A percentile compares a stretch with the other conserved stretches of the same genome.
Evolutionary conservation across 2,329 filamentous ascomycete species (phyloP).

Genomic region (Aspergillus hiratsukae): DNA sequence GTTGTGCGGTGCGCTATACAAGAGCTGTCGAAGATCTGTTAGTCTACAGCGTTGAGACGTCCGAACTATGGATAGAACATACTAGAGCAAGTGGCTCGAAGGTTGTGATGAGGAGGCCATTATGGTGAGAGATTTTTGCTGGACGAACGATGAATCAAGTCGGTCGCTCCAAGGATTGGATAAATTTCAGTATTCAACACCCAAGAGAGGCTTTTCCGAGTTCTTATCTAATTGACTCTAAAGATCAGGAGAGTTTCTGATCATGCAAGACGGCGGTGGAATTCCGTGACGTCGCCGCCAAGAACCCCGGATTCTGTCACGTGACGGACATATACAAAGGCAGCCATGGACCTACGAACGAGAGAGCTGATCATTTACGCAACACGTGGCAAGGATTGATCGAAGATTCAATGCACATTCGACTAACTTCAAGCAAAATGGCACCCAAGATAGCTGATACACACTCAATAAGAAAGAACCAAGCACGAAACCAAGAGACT

Average conservation of each 20-base stretch:
- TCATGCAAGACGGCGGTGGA: neutral
- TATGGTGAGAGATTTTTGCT: constrained; percentile 12
- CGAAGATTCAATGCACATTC: neutral
- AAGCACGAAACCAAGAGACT: neutral
- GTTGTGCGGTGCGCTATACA: constrained; percentile 93
- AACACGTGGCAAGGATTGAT: neutral
- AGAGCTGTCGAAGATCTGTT: constrained; percentile 52
- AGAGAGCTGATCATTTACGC: neutral
- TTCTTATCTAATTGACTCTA: neutral
- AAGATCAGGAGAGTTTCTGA: neutral
- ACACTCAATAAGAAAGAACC: neutral
- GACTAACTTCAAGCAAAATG: neutral
- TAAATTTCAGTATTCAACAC: neutral
- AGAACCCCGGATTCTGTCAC: constrained; percentile 14
- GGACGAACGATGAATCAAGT: neutral
- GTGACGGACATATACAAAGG: constrained; percentile 3
- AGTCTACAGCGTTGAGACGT: constrained; percentile 1
- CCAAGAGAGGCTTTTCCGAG: neutral
- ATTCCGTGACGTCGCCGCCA: constrained; percentile 22
- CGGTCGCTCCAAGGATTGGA: neutral
- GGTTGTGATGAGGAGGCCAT: constrained; percentile 69
- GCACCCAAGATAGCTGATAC: neutral
- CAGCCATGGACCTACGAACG: neutral
- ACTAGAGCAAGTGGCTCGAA: constrained; percentile 70
- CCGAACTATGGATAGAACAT: constrained; percentile 32